Evolutionary conservation across 805 yeast genomes (phyloP), one percentile per base, ranked within the genome.

Genomic region (Ogataea wickerhamii): DNA sequence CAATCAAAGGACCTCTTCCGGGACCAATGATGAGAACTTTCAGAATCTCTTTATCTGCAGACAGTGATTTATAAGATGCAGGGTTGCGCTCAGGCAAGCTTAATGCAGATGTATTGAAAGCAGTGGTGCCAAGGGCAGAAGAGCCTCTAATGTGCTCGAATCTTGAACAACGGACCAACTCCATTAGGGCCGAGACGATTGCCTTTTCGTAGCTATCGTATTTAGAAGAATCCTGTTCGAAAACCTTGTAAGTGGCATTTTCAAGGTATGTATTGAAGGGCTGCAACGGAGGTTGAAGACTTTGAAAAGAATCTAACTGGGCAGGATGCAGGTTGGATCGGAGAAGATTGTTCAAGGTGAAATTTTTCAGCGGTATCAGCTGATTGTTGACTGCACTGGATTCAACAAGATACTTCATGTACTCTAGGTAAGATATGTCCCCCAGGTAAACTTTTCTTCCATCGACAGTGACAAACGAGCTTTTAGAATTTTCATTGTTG

Each of bases 1-100:
- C 79, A 2, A 88, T 78, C 20, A 89, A 60, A 0, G 91, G 89
- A 1, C 97, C 97, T 31, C 87, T 65, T 1, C 97, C 97, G 0
- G 96, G 93, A 0, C 97, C 97, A 2, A 83, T 78, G 2, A 89
- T 71, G 4, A 83, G 69, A 6, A 85, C 62, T 8, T 63, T 61
- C 19, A 70, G 45, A 11, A 17, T 17, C 2, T 43, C 44, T 6
- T 13, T 14, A 16, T 35, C 5, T 0, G 16, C 21, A 16, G 21
- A 18, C 4, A 2, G 25, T 13, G 5, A 12, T 19, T 18, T 11
- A 7, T 7, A 10, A 14, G 12, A 8, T 13, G 4, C 6, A 8
- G 14, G 24, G 16, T 16, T 19, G 11, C 24, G 34, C 12, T 43
- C 43, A 24, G 45, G 41, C 7, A 44, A 30, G 22, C 49, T 38